Evolutionary conservation across 2,329 filamentous ascomycete species (phyloP), one percentile per base, ranked within the genome.

Genomic region (Neonectria coccinea): DNA sequence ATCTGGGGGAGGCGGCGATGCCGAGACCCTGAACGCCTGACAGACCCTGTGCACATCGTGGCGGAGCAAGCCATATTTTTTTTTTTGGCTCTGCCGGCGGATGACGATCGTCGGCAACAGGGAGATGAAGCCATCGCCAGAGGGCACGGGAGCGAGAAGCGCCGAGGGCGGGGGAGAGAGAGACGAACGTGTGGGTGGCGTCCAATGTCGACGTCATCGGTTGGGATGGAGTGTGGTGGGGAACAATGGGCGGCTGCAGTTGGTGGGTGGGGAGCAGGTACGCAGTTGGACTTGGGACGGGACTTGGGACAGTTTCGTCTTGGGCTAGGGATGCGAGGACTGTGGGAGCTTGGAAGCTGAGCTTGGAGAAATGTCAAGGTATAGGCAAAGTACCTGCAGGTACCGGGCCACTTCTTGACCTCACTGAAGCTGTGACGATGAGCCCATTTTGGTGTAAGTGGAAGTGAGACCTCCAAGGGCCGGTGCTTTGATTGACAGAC

Each of bases 371-470:
- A 48, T 14, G 5, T n/a, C n/a, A n/a, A 29, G 14, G 52, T 42
- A 33, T n/a, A 41, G 29, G 8, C 2, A n/a, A 14, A 41, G 54
- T 58, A 67, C 42, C 51, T 63, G 55, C 55, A 63, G 55, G 60
- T 63, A 63, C 55, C 31, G 18, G 31, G n/a, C 44, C 33, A 20
- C 14, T 18, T 42, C 29, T 25, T n/a, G n/a, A 18, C 22, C 42
- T 16, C 33, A 25, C 6, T 25, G 31, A 16, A 16, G 14, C 14
- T 10, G 29, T 22, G 31, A 3, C 10, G 11, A 36, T 47, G 33
- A 41, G 33, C 56, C 63, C 33, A 61, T 66, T 61, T 61, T 45
- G 45, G 67, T 67, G 65, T 71, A 69, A 71, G 70, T 70, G 36
- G 36, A 16, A 39, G 36, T 12, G 7, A n/a, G 36, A n/a, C 64